Base-by-base conservation (phyloP, 306 rosid species). In the Vicia sativa region DNA sequence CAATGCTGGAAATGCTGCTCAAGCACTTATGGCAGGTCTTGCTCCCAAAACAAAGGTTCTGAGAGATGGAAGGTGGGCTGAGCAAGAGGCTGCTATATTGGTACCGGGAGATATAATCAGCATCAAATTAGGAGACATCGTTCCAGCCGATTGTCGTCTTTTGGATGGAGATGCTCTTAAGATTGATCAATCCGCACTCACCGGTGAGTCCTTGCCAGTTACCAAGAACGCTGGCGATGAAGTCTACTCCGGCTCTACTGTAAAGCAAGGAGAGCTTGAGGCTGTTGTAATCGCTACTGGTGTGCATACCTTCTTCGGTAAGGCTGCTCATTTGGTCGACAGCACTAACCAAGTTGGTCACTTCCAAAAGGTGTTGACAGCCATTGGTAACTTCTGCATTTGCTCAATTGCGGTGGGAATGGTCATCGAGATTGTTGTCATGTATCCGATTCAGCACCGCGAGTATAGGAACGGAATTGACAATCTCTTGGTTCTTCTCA, bases 11-110 rank as follows among this genome's bases (percentile, higher is more conserved):
- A 92, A 92, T 74, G 97, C 97, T 19, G 97, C 97, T 14, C 85
- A 84, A 45, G 95, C 97, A 29, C 95, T 92, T 42, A 92, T 92
- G 97, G 96, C 97, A 3, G 96, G 97, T 48, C 97, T 92, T 76
- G 97, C 97, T 12, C 95, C 96, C 53, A 92, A 92, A 84, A 70
- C 97, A 9, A 92, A 87, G 92, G 89, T 91, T 71, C 64, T 92
- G 41, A 87, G 97, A 74, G 97, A 92, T 71, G 96, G 95, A 67
- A 82, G 41, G 75, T 92, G 97, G 97, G 0, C n/a, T 3, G 97
- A 92, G 78, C 80, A 85, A n/a, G 97, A 89, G 0, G 97, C 97
- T 26, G 18, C 80, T 9, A 85, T 84, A 62, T 77, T 92, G 68
- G 96, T 87, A 37, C 97, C 96, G 0, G 97, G 97, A 75, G 97